phyloP scores from a whole-genome alignment of 768 basidiomycete species.

The Phylloporus sp. region DNA sequence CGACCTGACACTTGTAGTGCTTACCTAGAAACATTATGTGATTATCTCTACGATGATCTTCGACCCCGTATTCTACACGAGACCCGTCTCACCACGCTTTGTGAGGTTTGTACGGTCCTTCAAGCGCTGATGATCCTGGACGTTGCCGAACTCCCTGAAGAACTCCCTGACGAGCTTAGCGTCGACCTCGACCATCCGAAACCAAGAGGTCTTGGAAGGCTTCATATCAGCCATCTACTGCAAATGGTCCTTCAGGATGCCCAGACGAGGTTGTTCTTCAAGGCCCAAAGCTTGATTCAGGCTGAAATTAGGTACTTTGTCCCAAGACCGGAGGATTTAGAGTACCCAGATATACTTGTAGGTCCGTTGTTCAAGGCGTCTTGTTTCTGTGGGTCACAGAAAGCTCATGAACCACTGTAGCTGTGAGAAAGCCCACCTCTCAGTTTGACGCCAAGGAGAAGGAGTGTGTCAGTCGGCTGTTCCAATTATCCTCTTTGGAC shows the following conservation, averaged over 20 bases:
- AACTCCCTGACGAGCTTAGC: constrained; percentile 31
- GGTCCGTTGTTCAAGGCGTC: constrained; percentile 39
- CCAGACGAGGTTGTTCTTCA: constrained; percentile 93
- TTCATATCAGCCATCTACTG: constrained; percentile 79
- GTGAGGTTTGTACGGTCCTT: constrained; percentile 94
- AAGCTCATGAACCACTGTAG: constrained; percentile 29
- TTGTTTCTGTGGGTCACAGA: neutral
- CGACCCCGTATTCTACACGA: constrained; percentile 95
- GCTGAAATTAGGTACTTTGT: constrained; percentile 82
- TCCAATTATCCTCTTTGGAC: constrained; percentile 66
- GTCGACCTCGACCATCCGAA: constrained; percentile 38
- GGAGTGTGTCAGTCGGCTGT: constrained; percentile 63
- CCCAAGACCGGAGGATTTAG: constrained; percentile 74
- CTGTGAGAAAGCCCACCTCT: constrained; percentile 40
- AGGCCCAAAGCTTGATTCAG: constrained; percentile 89
- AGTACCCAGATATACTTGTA: constrained; percentile 80
- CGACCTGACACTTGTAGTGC: constrained; percentile 44
- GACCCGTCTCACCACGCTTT: constrained; percentile 78
- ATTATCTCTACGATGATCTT: constrained; percentile 92
- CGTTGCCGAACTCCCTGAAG: constrained; percentile 41
- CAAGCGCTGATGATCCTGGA: constrained; percentile 96
- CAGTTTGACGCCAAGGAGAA: constrained; percentile 58
- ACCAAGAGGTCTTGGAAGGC: constrained; percentile 44
- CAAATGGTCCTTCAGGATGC: constrained; percentile 94
- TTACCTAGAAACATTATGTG: constrained; percentile 89